Conservation (phyloP, 345 rosid genomes). For the Eucalyptus pauciflora region DNA sequence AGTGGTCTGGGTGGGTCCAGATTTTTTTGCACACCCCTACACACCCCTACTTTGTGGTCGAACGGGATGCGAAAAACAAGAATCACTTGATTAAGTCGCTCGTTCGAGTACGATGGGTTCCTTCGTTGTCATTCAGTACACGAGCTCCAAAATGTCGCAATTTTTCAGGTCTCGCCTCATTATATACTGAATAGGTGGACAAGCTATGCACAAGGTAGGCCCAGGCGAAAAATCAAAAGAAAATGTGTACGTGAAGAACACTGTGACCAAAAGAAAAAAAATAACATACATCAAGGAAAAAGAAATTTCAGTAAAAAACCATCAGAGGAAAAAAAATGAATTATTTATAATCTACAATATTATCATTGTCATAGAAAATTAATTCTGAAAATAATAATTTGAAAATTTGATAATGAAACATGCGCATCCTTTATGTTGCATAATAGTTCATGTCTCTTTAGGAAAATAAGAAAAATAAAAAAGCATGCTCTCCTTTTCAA, state of each 20-base stretch:
- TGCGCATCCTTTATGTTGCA: neutral
- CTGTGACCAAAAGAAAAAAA: neutral
- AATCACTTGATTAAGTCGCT: neutral
- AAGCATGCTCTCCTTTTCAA: neutral
- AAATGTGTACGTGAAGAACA: neutral
- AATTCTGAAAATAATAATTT: neutral
- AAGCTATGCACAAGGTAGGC: neutral
- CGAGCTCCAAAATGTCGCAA: neutral
- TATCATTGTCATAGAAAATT: neutral
- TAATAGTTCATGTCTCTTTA: neutral
- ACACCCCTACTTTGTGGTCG: too few species aligned
- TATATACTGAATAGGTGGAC: neutral
- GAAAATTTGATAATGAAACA: neutral
- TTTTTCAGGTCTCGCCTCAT: neutral
- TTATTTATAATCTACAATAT: neutral
- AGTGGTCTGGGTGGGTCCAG: too few species aligned
- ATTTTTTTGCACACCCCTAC: too few species aligned
- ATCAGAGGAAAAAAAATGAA: neutral
- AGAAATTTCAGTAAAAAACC: neutral
- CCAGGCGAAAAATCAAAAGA: neutral
- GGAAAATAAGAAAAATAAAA: neutral
- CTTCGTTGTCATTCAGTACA: neutral
- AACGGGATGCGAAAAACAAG: neutral
- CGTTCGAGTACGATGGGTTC: neutral
- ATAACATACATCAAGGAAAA: neutral